Conservation (phyloP, 2,329 filamentous ascomycete genomes). For the Cephalotrichum gorgonifer region DNA sequence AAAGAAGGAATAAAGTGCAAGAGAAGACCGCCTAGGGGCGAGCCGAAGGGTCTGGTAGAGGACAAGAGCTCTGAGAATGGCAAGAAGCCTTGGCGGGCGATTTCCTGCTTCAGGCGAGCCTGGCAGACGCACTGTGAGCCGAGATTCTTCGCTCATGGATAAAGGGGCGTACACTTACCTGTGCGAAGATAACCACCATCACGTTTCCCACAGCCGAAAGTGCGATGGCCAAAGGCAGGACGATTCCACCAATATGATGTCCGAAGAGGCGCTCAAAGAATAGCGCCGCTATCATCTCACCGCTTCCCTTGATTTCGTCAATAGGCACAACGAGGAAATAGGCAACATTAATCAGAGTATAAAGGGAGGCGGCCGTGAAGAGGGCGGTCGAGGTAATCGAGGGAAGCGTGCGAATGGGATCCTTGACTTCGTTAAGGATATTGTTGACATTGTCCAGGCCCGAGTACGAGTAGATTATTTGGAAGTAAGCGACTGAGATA, state of each 20-base stretch:
- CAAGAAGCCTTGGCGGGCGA: slow-evolving; percentile 60
- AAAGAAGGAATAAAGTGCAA: slow-evolving; percentile 60
- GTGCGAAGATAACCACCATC: slow-evolving; percentile 59
- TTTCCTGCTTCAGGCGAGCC: slow-evolving; percentile 62
- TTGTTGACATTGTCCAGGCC: slow-evolving; percentile 59
- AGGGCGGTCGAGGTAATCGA: slow-evolving; percentile 51
- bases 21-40: slow-evolving; percentile 57
- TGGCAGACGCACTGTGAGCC: slow-evolving; percentile 17
- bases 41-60: slow-evolving; percentile 55
- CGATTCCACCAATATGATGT: slow-evolving; percentile 38
- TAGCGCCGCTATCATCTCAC: slow-evolving; percentile 57
- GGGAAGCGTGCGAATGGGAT: slow-evolving; percentile 55
- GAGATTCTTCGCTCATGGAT: background rate
- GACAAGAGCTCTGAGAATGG: slow-evolving; percentile 52
- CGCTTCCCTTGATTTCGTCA: slow-evolving; percentile 55
- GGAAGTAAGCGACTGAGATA: slow-evolving; percentile 57
- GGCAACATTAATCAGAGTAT: slow-evolving; percentile 55
- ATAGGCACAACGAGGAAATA: slow-evolving; percentile 56
- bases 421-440: slow-evolving; percentile 60
- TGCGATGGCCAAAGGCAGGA: slow-evolving; percentile 55
- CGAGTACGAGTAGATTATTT: slow-evolving; percentile 60
- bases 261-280: slow-evolving; percentile 59
- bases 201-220: slow-evolving; percentile 61
- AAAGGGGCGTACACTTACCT: too few relatives aligned
- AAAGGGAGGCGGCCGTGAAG: slow-evolving; percentile 50